Evolutionary conservation across 148 eudicot genomes (phyloP).

Genomic region (Euryodendron excelsum): DNA sequence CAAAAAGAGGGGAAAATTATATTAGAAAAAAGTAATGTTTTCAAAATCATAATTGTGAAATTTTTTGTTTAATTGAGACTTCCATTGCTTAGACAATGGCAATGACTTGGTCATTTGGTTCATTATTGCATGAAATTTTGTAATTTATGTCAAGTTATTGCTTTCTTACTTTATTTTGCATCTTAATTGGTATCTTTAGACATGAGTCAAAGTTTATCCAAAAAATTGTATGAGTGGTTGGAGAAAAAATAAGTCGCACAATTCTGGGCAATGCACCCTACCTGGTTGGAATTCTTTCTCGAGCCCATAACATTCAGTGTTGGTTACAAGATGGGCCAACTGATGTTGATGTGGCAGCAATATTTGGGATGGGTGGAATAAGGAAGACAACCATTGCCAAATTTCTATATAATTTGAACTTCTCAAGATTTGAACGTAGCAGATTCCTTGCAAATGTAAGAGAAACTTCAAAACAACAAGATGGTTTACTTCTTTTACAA

Average conservation of each 20-base stretch:
- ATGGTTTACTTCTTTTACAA: too few species aligned
- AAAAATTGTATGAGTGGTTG: neutral
- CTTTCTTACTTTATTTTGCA: neutral
- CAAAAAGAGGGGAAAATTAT: too few species aligned
- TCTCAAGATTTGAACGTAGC: neutral
- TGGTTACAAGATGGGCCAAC: neutral
- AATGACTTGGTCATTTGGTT: too few species aligned
- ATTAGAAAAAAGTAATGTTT: too few species aligned
- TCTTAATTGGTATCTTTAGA: neutral
- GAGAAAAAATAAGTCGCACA: neutral
- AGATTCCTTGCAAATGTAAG: neutral
- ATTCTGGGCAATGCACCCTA: neutral
- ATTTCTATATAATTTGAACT: neutral
- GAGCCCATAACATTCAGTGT: neutral
- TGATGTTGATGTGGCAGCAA: neutral
- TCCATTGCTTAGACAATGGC: too few species aligned
- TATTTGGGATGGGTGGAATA: neutral
- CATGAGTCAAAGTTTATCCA: neutral
- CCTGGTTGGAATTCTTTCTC: neutral
- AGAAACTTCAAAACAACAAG: too few species aligned
- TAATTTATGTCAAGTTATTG: neutral
- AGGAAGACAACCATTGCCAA: slow-evolving; percentile 4
- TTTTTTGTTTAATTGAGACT: too few species aligned
- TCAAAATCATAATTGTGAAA: too few species aligned
- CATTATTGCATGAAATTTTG: too few species aligned